phyloP scores from a whole-genome alignment of 768 basidiomycete genomes.

The Mycena chlorophos region DNA sequence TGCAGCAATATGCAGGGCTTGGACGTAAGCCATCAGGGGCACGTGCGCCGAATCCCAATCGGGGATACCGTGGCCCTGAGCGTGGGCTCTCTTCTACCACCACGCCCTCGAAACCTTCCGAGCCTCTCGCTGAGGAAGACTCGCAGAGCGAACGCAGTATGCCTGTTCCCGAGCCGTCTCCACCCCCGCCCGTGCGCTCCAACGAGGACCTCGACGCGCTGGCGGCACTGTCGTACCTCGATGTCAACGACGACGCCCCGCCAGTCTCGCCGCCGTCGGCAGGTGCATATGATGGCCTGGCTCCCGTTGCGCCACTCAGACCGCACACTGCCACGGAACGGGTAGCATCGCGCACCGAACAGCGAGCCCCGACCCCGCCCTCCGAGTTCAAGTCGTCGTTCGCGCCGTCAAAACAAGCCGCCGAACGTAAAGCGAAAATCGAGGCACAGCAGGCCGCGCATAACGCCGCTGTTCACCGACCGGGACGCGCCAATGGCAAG shows the following conservation, averaged over 20 bases:
- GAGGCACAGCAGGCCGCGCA: constrained; percentile 84
- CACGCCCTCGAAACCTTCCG: constrained; percentile 26
- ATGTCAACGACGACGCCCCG: constrained; percentile 46
- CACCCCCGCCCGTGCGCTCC: constrained; percentile 15
- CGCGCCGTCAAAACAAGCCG: constrained; percentile 79
- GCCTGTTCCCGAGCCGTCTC: constrained; percentile 11
- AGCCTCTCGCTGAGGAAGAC: constrained; percentile 36
- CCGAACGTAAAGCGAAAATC: constrained; percentile 79
- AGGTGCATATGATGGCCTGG: constrained; percentile 25
- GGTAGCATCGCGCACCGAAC: constrained; percentile 22
- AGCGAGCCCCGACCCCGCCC: constrained; percentile 22
- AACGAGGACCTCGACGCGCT: constrained; percentile 71
- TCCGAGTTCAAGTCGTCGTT: constrained; percentile 79
- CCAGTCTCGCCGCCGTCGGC: constrained; percentile 28
- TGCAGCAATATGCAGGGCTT: constrained; percentile 40
- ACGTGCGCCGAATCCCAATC: constrained; percentile 61
- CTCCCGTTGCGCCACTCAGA: constrained; percentile 38
- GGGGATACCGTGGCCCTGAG: constrained; percentile 39
- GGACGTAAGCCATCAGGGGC: constrained; percentile 82
- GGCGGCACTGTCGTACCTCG: constrained; percentile 77
- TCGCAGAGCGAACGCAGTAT: constrained; percentile 27
- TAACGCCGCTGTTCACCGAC: constrained; percentile 74
- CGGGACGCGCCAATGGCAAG: constrained; percentile 66
- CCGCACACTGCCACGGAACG: constrained; percentile 30
- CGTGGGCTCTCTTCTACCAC: constrained; percentile 37